phyloP scores from a whole-genome alignment of 371 early-diverging fungal genomes.

The Syncephalis plumigaleata region DNA sequence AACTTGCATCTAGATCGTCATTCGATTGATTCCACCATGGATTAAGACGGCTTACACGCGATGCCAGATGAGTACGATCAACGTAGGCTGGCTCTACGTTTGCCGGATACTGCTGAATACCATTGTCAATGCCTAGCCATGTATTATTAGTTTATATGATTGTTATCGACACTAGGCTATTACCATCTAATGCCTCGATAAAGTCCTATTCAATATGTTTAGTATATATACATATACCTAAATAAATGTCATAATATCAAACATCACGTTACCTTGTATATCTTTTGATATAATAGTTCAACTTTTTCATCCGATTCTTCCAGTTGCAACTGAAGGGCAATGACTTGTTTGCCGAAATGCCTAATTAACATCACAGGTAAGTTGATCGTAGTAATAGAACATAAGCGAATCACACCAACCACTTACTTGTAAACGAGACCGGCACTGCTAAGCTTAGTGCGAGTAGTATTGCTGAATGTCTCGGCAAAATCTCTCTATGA shows the following conservation, averaged over 20 bases:
- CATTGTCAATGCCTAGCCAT: constrained; percentile 60
- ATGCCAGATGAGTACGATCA: constrained; percentile 60
- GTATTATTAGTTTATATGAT: constrained; percentile 12
- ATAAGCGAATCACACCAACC: not conserved
- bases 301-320: constrained; percentile 28
- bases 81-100: constrained; percentile 62
- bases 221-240: not conserved
- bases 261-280: constrained; percentile 49
- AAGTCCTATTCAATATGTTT: constrained; percentile 20
- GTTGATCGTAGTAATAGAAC: not conserved
- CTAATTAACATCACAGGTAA: constrained; percentile 7
- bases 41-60: constrained; percentile 69
- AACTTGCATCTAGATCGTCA: constrained; percentile 40
- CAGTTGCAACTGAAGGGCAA: constrained; percentile 34
- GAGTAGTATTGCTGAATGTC: constrained; percentile 60
- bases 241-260: not conserved
- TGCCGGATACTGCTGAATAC: constrained; percentile 67
- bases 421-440: constrained; percentile 74
- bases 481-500: constrained; percentile 79
- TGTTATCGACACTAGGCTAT: not conserved
- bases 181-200: constrained; percentile 56
- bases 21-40: constrained; percentile 82
- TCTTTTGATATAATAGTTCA: constrained; percentile 51
- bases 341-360: constrained; percentile 76
- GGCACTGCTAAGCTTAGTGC: constrained; percentile 80